These are phyloP conservation scores for Boletus reticulatus DNA, from an alignment of 768 basidiomycete species.

Conservation along the genomic window DNA sequence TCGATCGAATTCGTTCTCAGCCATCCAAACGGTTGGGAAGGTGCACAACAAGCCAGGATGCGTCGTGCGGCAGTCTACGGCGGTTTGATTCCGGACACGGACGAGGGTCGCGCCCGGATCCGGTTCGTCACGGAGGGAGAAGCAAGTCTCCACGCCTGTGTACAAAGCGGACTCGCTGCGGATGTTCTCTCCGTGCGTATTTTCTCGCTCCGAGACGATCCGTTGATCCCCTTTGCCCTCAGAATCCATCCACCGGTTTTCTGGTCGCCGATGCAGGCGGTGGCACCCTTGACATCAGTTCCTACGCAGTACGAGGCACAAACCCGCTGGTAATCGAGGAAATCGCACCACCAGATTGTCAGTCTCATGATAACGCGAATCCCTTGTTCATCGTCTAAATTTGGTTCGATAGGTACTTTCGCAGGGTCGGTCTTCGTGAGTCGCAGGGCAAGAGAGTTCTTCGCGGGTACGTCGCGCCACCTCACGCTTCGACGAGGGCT, in stretches of 20 bases:
- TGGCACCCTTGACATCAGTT: constrained; percentile 78
- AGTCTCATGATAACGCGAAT: constrained; percentile 20
- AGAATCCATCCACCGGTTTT: constrained; percentile 77
- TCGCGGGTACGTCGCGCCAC: constrained; percentile 49
- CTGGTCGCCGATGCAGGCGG: constrained; percentile 80
- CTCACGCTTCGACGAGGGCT: neutral
- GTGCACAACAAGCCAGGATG: constrained; percentile 74
- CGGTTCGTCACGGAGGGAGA: constrained; percentile 83
- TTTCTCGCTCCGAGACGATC: neutral
- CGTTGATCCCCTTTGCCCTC: constrained; percentile 7
- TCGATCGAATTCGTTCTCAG: constrained; percentile 73
- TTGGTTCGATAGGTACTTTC: constrained; percentile 57
- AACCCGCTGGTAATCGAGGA: constrained; percentile 77
- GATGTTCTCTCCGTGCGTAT: constrained; percentile 68
- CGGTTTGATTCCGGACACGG: constrained; percentile 71
- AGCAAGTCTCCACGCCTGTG: constrained; percentile 79
- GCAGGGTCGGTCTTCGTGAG: constrained; percentile 84
- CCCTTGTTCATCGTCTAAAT: constrained; percentile 1
- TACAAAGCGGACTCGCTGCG: constrained; percentile 71
- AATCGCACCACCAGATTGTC: constrained; percentile 80
- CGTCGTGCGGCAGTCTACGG: constrained; percentile 70
- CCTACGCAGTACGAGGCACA: constrained; percentile 71
- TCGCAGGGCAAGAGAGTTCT: constrained; percentile 66
- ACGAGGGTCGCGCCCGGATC: constrained; percentile 69
- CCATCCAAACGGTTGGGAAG: constrained; percentile 84